Base-by-base conservation (phyloP, 108 stramenopile genomes). In the Fragilaria crotonensis region DNA sequence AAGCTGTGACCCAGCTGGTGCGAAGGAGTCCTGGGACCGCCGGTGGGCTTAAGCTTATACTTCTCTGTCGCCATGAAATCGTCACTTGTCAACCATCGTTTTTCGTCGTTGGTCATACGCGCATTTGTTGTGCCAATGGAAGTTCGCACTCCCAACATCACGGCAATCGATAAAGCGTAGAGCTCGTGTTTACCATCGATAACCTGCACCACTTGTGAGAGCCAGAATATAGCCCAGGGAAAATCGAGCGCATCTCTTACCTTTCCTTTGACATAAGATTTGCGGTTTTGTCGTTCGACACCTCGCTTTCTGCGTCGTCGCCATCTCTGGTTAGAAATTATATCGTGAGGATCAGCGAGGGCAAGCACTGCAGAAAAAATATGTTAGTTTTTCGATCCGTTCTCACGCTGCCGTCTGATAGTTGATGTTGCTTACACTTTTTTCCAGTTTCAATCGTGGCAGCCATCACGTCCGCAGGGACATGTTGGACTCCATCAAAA, bases 1-100 rank as follows among this genome's bases (percentile, higher is more conserved):
- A 99, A 99, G n/a, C 96, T 95, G 70, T 96, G 92, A 11, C 75
- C 75, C 44, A 99, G 80, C 48, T 90, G 75, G 73, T 97, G 97
- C 17, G 96, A 92, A 26, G 97, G 97, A 19, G 96, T 97, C 2
- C 67, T 82, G n/a, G 78, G 59, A 1, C 79, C 72, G 31, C 96
- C 96, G 60, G 80, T 52, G 31, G 96, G 83, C 33, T 82, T 83
- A 66, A 99, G 97, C 33, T 83, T 77, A 65, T 96, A 94, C 63
- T 96, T 97, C 61, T 94, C 91, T 21, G 84, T 78, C 5, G 70
- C 77, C 79, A 88, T 93, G 64, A 97, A 97, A 77, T 98, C 95
- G 58, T 85, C 77, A 33, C 75, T 72, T 33, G 73, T 76, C 52
- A 91, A 65, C 77, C 82, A 78, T 25, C 75, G 61, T 47, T 64